Evolutionary conservation across 1,284 basidiomycete species (phyloP), one percentile per base, ranked within the genome.

Genomic region (Trichosporon sp.): DNA sequence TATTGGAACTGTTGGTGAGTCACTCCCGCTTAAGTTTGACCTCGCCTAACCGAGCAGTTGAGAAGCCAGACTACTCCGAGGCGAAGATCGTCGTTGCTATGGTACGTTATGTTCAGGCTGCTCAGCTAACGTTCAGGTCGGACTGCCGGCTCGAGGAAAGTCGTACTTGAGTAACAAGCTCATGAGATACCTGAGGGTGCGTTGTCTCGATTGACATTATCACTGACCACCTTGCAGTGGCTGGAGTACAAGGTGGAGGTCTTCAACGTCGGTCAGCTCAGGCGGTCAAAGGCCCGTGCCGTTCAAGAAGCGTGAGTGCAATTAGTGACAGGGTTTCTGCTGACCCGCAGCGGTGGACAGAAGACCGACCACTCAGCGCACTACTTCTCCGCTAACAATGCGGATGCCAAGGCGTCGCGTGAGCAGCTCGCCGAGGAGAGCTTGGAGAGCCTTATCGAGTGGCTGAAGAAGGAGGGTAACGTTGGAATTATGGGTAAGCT

Each of bases 81-180:
- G 93, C 93, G 65, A 99, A 99, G 88, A 98, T 99, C 77, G 95
- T 99, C 7, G 90, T 99, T 4, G 96, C 96, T 2, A 98, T 98
- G 94, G 96, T 95, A 76, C 67, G 85, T 75, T 31, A 48, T 7
- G 38, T 56, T 38, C 46, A 31, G 26, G 12, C 2, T n/a, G 26
- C 19, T 48, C 43, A 3, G 35, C 38, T 71, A 51, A 71, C 65
- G 12, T 3, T 11, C 71, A 91, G 90, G 90, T 93, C 65, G 92
- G 92, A 26, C 81, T 94, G 51, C 92, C 92, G 0, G 92, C 92
- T 0, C 86, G 92, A 61, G 92, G 92, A 26, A 94, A 94, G 83
- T 92, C 91, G 0, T 93, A 92, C 80, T 87, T 93, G 56, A 91
- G 90, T 79, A 93, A 93, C 84, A 92, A 92, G 83, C 88, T 93